phyloP scores from a whole-genome alignment of 2,329 filamentous ascomycete genomes.

The Arthrinium phaeospermum region DNA sequence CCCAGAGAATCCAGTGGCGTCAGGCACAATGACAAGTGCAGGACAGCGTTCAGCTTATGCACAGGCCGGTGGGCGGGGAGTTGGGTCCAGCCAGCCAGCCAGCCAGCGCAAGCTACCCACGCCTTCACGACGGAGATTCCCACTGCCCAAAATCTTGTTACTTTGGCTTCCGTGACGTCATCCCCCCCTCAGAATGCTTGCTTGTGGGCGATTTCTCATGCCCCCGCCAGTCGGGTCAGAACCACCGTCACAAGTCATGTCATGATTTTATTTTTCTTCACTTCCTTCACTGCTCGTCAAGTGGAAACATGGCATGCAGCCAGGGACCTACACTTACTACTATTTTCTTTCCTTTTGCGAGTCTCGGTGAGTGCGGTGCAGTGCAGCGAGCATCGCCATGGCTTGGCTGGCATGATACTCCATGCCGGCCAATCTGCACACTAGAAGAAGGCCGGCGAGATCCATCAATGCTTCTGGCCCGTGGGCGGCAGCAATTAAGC shows the following conservation, averaged over 20 bases:
- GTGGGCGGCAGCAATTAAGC: constrained; percentile 11
- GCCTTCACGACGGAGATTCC: neutral
- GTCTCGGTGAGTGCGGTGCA: no score
- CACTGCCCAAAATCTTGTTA: constrained; percentile 7
- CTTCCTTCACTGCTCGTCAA: neutral
- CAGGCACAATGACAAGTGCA: constrained; percentile 14
- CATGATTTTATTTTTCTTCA: neutral
- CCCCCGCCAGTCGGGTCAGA: neutral
- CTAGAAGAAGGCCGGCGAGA: neutral
- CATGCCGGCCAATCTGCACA: neutral
- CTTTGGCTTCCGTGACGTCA: constrained; percentile 10
- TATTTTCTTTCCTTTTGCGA: no score
- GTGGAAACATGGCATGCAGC: neutral
- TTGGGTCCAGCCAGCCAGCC: neutral
- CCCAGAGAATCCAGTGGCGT: neutral
- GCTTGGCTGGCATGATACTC: neutral
- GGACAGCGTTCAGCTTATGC: neutral
- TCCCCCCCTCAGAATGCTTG: neutral
- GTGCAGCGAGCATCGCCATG: no score
- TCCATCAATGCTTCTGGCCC: constrained; percentile 9
- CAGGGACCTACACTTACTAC: neutral
- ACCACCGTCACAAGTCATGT: neutral
- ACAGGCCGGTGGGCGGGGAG: neutral
- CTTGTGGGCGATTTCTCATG: neutral
- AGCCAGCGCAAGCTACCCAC: neutral